Evolutionary conservation across 495 filamentous ascomycete species (phyloP), one percentile per base, ranked within the genome.

Genomic region (Aspergillus homomorphus): DNA sequence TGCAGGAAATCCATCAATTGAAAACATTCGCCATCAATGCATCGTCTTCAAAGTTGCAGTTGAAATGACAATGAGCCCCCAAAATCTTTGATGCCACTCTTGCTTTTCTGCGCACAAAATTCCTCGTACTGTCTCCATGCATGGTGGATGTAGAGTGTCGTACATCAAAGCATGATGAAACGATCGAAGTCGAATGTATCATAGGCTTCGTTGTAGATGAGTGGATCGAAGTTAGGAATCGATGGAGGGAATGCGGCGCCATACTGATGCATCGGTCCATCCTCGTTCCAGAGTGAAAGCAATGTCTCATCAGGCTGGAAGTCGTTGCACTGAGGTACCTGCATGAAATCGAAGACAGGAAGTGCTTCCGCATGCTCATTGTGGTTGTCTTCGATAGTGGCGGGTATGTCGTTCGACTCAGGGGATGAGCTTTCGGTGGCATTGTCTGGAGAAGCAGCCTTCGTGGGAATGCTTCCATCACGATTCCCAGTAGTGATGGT

Each of bases 131-230:
- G 26, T 30, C 10, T 30, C 10, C 26, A 10, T 30, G 26, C 26
- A 30, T 4, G 26, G 26, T 42, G 16, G n/a, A n/a, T n/a, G 4
- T 30, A 30, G 4, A 30, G 26, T 30, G 26, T 30, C 26, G 20
- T 14, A 30, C 24, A 22, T 28, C 26, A 52, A 14, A 52, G 19
- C 23, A 28, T 30, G 24, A 52, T 10, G 50, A 52, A 52, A 52
- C 16, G 19, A 26, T 52, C 33, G 14, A 52, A 52, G 18, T 52
- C 50, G 26, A 52, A 30, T 23, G 50, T 14, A 5, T 52, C 50
- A 28, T 28, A 30, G 6, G 50, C 2, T 16, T 52, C 50, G 26
- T 30, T 10, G 14, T 52, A 28, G 23, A 52, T 18, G 20, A 52
- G 23, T 5, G 50, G 50, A n/a, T 10, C 50, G 24, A 28, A 28